A percentile compares a stretch with the other conserved stretches of the same genome.
These are phyloP conservation scores for Astrothelium subdiscretum DNA, from an alignment of 495 filamentous ascomycete genomes.

Conservation along the genomic window DNA sequence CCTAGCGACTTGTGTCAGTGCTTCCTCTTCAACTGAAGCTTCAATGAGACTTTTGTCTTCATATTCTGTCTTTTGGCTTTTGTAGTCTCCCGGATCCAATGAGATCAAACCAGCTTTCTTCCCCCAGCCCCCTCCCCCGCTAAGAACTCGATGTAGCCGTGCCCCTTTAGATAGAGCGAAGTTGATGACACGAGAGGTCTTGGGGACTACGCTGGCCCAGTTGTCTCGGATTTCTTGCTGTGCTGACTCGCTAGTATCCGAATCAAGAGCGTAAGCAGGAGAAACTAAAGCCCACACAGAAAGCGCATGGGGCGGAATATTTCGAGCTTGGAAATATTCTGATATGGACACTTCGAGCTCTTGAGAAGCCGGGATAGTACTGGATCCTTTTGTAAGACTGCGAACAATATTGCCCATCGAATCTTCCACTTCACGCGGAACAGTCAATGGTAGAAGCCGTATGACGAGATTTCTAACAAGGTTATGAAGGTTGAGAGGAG, in stretches of 20 bases:
- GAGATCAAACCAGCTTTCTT: conserved; percentile 73
- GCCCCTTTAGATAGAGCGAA: conserved; percentile 36
- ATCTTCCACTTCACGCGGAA: conserved; percentile 48
- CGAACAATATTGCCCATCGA: conserved; percentile 78
- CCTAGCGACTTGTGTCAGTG: conserved; percentile 12
- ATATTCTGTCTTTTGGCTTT: neutral
- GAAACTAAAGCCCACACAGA: conserved; percentile 69
- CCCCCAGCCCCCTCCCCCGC: conserved; percentile 87
- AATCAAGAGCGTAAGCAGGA: conserved; percentile 21
- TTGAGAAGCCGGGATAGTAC: conserved; percentile 53
- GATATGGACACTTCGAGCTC: conserved; percentile 62
- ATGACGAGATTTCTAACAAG: conserved; percentile 25
- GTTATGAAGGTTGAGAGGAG: conserved; percentile 18
- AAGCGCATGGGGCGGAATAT: conserved; percentile 38
- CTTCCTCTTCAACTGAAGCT: conserved; percentile 6
- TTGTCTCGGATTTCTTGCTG: conserved; percentile 10
- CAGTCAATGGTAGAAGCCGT: conserved; percentile 53
- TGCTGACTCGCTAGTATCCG: neutral
- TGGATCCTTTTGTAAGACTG: conserved; percentile 38
- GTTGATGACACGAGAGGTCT: conserved; percentile 15
- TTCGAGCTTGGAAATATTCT: conserved; percentile 39
- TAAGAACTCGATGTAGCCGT: conserved; percentile 40
- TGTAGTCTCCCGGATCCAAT: conserved; percentile 53
- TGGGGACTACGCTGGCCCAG: conserved; percentile 5
- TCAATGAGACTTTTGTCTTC: neutral